phyloP scores from a whole-genome alignment of 2,329 filamentous ascomycete genomes.

The Xylariaceae sp. region DNA sequence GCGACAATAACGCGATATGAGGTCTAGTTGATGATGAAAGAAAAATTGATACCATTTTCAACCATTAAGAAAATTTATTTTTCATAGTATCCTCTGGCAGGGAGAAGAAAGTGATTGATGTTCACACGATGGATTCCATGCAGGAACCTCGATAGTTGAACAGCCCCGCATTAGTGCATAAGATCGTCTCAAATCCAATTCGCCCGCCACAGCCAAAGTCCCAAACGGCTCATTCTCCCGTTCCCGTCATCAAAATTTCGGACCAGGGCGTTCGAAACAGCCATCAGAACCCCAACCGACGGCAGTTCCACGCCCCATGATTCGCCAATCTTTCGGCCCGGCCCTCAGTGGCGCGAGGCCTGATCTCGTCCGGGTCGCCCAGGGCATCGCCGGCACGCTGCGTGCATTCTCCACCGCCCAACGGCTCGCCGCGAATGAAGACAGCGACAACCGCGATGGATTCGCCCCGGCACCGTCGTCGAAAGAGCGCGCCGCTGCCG shows the following conservation, averaged over 20 bases:
- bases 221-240: background rate
- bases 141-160: background rate
- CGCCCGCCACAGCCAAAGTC: background rate
- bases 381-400: conserved; percentile 31
- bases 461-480: conserved; percentile 7
- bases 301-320: conserved; percentile 24
- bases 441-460: conserved; percentile 1
- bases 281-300: conserved; percentile 14
- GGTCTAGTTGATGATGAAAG: background rate
- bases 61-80: background rate
- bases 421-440: conserved; percentile 15
- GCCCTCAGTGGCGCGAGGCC: conserved; percentile 26
- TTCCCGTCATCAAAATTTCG: conserved; percentile 21
- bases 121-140: background rate
- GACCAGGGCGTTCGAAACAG: conserved; percentile 1
- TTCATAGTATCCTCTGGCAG: background rate
- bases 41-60: background rate
- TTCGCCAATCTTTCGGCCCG: conserved; percentile 30
- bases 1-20: background rate
- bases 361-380: conserved; percentile 27
- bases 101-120: background rate
- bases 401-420: conserved; percentile 32
- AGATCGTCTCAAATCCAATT: background rate
- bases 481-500: conserved; percentile 23
- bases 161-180: background rate